Evolutionary conservation across 2,329 filamentous ascomycete genomes (phyloP), one percentile per base, ranked within the genome.

Genomic region (Fusarium sp.): DNA sequence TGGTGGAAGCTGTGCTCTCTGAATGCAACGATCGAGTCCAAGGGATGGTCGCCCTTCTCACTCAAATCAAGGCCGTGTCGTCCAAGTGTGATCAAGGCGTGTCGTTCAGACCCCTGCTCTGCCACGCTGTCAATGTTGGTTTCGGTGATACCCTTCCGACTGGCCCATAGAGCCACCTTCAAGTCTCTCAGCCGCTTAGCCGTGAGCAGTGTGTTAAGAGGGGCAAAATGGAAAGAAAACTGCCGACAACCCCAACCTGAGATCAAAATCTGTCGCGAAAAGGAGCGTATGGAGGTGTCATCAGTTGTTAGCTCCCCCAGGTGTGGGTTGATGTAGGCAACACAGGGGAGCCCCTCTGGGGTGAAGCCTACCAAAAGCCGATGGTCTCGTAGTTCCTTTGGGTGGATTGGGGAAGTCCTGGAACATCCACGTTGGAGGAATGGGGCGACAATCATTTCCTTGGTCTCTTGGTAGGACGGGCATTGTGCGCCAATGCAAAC

Each of bases 401-500:
- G 16, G 0, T 6, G 18, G 0, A 2, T 20, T 13, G 38, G 38
- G 10, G 14, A 18, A 4, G 18, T 11, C 20, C 38, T 23, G 18
- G 40, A 42, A 4, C 58, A 46, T 2, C 36, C 50, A 18, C 58
- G 34, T 11, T 61, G 58, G 4, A 61, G 58, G 36, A 42, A 61
- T 0, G 49, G 58, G 3, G 49, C 36, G 6, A 44, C 16, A 4
- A 44, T 4, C 25, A 25, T 16, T 1, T 23, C 0, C 0, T 27
- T 10, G 1, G 2, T 4, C 13, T 18, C 11, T 13, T 34, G 57
- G 4, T 25, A 27, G 2, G 25, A 42, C 2, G 46, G 38, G 4
- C 57, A 49, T 20, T 11, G 23, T 14, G 51, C 56, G 5, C n/a
- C 36, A 14, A 20, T 2, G 18, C 36, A 27, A 13, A 31, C 2